A percentile compares a stretch with the other conserved stretches of the same genome.
phyloP scores from a whole-genome alignment of 495 filamentous ascomycete species.

The Penicillium flavigenum region DNA sequence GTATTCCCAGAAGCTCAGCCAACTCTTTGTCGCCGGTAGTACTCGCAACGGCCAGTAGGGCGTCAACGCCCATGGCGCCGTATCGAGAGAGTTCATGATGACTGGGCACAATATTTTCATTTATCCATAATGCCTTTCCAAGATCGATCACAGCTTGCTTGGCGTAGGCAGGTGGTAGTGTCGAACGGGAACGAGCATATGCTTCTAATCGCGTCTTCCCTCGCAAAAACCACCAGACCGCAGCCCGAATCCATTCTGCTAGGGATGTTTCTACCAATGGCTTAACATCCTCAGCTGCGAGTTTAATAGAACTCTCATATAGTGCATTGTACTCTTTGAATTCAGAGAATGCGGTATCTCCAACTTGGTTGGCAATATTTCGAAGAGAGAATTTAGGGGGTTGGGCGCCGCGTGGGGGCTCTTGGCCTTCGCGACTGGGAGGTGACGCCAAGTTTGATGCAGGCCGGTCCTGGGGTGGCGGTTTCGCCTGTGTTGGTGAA shows the following conservation, averaged over 20 bases:
- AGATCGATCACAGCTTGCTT: conserved; percentile 76
- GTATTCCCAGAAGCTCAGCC: conserved; percentile 50
- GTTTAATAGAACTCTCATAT: conserved; percentile 64
- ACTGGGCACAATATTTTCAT: conserved; percentile 58
- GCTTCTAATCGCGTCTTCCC: conserved; percentile 72
- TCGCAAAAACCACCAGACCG: conserved; percentile 84
- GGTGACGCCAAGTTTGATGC: conserved; percentile 13
- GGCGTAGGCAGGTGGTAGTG: conserved; percentile 25
- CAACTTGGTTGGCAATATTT: conserved; percentile 43
- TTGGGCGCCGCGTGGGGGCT: conserved; percentile 29
- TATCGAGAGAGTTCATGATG: conserved; percentile 53
- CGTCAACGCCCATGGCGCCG: conserved; percentile 46
- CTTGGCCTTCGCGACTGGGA: conserved; percentile 25
- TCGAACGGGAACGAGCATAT: conserved; percentile 61
- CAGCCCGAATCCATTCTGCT: conserved; percentile 65
- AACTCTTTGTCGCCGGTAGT: conserved; percentile 49
- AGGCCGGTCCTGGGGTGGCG: conserved; percentile 8
- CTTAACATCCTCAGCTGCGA: conserved; percentile 69
- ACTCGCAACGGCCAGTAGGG: conserved; percentile 42
- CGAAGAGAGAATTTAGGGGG: conserved; percentile 42
- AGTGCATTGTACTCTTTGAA: conserved; percentile 67
- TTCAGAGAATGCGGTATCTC: conserved; percentile 63
- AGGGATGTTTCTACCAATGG: conserved; percentile 58
- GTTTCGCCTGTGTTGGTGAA: conserved; percentile 19
- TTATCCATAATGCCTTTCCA: conserved; percentile 80